These are phyloP conservation scores for Scedosporium aurantiacum DNA, from an alignment of 2,329 filamentous ascomycete genomes.

Conservation along the genomic window DNA sequence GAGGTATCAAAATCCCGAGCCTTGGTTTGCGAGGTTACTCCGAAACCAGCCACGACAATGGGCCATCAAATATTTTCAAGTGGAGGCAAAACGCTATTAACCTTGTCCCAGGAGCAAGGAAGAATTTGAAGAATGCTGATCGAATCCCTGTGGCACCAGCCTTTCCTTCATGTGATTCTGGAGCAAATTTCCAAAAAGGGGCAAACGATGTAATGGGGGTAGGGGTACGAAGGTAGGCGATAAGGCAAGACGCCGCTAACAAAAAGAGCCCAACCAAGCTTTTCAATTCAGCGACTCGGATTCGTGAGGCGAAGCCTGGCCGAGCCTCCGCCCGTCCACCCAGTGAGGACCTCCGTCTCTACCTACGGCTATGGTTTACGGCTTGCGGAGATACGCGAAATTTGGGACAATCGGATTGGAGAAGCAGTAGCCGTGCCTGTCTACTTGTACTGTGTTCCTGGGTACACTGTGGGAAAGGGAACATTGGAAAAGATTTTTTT, in stretches of 20 bases:
- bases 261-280: not conserved
- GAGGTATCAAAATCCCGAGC: no score
- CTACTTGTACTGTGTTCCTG: no score
- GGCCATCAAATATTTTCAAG: no score
- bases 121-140: not conserved
- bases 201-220: not conserved
- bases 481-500: no score
- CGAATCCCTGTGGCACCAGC: not conserved
- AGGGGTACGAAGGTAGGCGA: not conserved
- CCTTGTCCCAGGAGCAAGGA: no score
- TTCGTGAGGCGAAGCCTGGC: not conserved
- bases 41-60: no score
- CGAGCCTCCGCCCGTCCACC: not conserved
- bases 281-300: not conserved
- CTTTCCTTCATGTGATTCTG: not conserved
- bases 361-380: not conserved
- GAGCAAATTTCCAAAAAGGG: not conserved
- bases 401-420: not conserved
- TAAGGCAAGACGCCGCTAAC: slow-evolving; percentile 1
- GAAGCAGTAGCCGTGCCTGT: not conserved
- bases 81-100: no score
- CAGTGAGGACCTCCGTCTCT: not conserved
- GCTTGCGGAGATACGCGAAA: not conserved
- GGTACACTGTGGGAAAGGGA: no score
- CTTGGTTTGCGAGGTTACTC: no score